These are phyloP conservation scores for Calonectria crousiana DNA, from an alignment of 2,329 filamentous ascomycete species.

Conservation along the genomic window DNA sequence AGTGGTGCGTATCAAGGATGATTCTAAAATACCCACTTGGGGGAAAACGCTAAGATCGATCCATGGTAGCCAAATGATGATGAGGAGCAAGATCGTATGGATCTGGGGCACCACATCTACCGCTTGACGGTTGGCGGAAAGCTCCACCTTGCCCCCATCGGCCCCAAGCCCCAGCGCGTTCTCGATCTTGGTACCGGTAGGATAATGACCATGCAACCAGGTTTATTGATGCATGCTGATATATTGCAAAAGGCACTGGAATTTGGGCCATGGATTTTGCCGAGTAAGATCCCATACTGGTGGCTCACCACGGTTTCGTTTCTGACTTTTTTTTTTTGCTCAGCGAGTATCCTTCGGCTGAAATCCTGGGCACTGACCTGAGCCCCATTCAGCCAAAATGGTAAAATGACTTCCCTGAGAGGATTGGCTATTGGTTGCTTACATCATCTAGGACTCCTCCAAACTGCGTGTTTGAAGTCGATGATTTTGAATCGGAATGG, in stretches of 20 bases:
- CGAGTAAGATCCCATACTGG: background rate
- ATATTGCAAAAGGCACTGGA: background rate
- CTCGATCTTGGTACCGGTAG: conserved; percentile 20
- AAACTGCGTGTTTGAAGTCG: conserved; percentile 18
- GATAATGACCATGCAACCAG: background rate
- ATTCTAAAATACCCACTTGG: background rate
- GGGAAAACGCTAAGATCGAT: background rate
- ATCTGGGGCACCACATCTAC: conserved; percentile 21
- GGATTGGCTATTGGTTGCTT: background rate
- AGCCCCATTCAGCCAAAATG: conserved; percentile 26
- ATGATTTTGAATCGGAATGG: conserved; percentile 20
- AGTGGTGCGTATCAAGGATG: conserved; percentile 11
- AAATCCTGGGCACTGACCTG: conserved; percentile 20
- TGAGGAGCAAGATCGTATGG: conserved; percentile 25
- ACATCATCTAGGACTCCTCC: conserved; percentile 4
- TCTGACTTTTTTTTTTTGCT: background rate
- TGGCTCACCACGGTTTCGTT: too few relatives aligned
- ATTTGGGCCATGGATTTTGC: conserved; percentile 27
- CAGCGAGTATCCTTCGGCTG: conserved; percentile 19
- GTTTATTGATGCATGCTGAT: background rate
- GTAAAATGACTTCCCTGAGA: background rate
- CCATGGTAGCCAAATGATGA: conserved; percentile 22
- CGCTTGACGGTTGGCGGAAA: conserved; percentile 1
- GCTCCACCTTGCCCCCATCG: conserved; percentile 13
- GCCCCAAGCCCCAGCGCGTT: conserved; percentile 10